Percentiles rank a stretch among this genome's conserved stretches.
Conservation (phyloP, 2,329 filamentous ascomycete species). For the Claviceps africana region DNA sequence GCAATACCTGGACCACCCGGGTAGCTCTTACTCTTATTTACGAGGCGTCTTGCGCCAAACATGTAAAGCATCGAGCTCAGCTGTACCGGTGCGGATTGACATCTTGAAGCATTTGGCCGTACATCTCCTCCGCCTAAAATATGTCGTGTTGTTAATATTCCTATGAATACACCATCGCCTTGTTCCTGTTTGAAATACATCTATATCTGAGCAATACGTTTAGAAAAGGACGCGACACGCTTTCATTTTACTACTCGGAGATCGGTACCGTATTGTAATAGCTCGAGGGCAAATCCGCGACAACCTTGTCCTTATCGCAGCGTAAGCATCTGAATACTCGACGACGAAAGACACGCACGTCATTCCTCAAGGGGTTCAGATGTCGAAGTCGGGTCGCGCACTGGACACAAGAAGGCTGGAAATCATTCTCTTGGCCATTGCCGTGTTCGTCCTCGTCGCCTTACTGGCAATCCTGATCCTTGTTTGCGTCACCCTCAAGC, state of each 20-base stretch:
- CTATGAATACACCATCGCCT: not conserved
- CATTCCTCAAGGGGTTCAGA: conserved; percentile 1
- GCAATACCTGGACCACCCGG: not conserved
- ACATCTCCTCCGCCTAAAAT: not conserved
- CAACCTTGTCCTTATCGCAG: not conserved
- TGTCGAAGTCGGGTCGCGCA: conserved; percentile 12
- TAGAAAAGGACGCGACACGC: not conserved
- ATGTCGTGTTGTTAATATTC: not conserved
- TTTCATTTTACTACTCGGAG: not conserved
- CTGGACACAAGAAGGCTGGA: conserved; percentile 18
- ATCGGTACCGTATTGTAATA: not conserved
- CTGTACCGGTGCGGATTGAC: not conserved
- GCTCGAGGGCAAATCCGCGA: not conserved
- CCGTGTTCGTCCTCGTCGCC: conserved; percentile 19
- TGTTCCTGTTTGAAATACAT: not conserved
- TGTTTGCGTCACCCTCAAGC: conserved; percentile 13
- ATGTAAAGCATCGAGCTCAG: not conserved
- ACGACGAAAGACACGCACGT: not conserved
- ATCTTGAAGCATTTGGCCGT: not conserved
- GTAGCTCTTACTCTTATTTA: not conserved
- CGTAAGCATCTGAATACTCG: not conserved
- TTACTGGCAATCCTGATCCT: conserved; percentile 19
- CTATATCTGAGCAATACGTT: not conserved
- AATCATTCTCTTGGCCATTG: conserved; percentile 20
- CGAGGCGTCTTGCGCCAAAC: not conserved